A percentile compares a stretch with the other conserved stretches of the same genome.
Conservation (phyloP, 2,329 filamentous ascomycete genomes). For the Fonsecaea monophora region DNA sequence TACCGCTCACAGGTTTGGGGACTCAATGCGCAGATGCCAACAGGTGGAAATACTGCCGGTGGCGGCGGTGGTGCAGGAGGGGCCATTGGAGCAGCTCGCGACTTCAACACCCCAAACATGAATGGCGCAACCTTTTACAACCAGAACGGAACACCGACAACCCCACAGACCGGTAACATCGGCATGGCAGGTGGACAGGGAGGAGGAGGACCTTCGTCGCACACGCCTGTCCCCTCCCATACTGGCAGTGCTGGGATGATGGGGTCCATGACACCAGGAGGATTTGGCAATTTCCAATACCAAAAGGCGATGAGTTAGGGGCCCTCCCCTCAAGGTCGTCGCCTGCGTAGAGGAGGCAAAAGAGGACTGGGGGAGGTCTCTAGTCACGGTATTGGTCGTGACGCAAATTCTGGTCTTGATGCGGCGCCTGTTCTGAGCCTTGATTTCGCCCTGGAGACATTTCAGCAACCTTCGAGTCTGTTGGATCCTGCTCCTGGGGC, state of each 20-base stretch:
- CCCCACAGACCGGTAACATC: conserved; percentile 65
- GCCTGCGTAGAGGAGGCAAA: not conserved
- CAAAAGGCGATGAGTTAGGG: conserved; percentile 38
- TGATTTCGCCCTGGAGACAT: not conserved
- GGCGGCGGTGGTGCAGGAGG: conserved; percentile 1
- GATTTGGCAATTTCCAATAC: conserved; percentile 72
- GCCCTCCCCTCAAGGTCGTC: conserved; percentile 15
- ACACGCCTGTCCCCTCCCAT: conserved; percentile 50
- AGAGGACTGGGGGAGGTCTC: not conserved
- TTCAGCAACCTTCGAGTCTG: not conserved
- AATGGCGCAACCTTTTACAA: conserved; percentile 61
- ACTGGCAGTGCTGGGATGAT: conserved; percentile 54
- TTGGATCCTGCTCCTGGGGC: not conserved
- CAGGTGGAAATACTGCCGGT: conserved; percentile 41
- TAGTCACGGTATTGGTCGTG: not conserved
- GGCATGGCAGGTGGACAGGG: conserved; percentile 49
- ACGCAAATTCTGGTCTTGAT: not conserved
- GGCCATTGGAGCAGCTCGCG: conserved; percentile 45
- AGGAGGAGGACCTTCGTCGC: conserved; percentile 36
- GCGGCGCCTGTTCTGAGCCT: not conserved
- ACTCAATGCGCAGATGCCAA: conserved; percentile 73
- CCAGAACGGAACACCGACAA: conserved; percentile 66
- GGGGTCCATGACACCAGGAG: conserved; percentile 79
- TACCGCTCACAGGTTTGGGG: conserved; percentile 94
- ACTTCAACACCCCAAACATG: conserved; percentile 55